These are phyloP conservation scores for Thecaphora thlaspeos DNA, from an alignment of 1,284 basidiomycete genomes.

Conservation along the genomic window DNA sequence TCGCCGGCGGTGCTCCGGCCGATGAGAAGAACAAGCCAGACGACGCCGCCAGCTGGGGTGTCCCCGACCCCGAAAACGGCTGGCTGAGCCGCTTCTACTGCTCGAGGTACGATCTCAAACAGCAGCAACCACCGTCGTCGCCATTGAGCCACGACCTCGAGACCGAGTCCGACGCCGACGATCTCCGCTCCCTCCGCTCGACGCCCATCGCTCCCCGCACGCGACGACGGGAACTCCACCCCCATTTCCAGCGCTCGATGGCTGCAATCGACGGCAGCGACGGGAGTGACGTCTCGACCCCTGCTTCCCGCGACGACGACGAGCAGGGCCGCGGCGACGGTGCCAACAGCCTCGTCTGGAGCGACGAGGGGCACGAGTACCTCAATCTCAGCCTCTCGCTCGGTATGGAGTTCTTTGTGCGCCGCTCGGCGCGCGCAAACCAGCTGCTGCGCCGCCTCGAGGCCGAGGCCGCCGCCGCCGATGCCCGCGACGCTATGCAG, in stretches of 20 bases:
- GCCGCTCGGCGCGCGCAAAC: slow-evolving; percentile 45
- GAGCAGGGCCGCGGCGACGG: neutral
- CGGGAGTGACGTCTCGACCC: slow-evolving; percentile 15
- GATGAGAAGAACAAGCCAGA: slow-evolving; percentile 2
- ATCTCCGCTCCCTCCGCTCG: slow-evolving; percentile 11
- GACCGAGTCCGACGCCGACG: too few relatives aligned
- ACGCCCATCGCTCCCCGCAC: slow-evolving; percentile 27
- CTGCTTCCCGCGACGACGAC: slow-evolving; percentile 6
- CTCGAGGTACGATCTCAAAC: slow-evolving; percentile 25
- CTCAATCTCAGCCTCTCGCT: slow-evolving; percentile 40
- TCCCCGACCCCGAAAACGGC: slow-evolving; percentile 46
- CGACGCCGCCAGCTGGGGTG: slow-evolving; percentile 36
- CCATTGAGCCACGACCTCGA: too few relatives aligned
- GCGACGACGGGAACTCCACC: slow-evolving; percentile 1
- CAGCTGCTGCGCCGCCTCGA: slow-evolving; percentile 46
- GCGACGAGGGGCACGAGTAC: slow-evolving; percentile 48
- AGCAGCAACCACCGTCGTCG: too few relatives aligned
- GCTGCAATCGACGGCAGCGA: slow-evolving; percentile 28
- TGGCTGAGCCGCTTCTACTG: slow-evolving; percentile 53
- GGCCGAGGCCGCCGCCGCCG: slow-evolving; percentile 32
- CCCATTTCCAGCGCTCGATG: slow-evolving; percentile 29
- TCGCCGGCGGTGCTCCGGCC: too few relatives aligned
- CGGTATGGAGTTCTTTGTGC: slow-evolving; percentile 51
- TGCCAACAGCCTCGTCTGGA: slow-evolving; percentile 51
- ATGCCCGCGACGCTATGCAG: slow-evolving; percentile 29